Conservation (phyloP, 441 rosid species). For the Rhodomyrtus psidioides region DNA sequence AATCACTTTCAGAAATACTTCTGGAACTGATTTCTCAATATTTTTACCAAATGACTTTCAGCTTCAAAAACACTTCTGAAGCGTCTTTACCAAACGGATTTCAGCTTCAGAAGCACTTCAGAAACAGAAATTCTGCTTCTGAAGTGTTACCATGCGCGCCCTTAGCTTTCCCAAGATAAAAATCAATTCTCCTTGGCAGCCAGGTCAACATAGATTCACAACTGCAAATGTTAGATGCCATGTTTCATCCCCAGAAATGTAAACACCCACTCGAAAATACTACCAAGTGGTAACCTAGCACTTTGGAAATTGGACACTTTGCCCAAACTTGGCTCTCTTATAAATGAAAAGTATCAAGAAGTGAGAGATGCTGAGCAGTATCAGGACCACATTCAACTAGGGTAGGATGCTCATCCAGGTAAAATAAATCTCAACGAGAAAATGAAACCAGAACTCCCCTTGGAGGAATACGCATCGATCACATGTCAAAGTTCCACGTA, state of each 20-base stretch:
- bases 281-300: neutral
- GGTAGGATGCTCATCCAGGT: constrained; percentile 15
- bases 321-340: neutral
- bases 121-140: no score
- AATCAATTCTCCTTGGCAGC: neutral
- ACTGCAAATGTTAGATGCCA: neutral
- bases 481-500: constrained; percentile 13
- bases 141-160: no score
- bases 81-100: no score
- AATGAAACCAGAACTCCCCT: constrained; percentile 1
- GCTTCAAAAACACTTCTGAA: no score
- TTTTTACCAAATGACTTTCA: no score
- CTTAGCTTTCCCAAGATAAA: neutral
- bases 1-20: no score
- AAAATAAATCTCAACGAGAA: constrained; percentile 1
- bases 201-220: neutral
- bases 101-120: no score
- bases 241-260: neutral
- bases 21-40: no score
- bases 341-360: neutral
- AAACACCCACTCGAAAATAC: neutral
- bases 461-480: neutral
- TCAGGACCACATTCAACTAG: neutral
- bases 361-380: neutral
- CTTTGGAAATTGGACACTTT: neutral